Evolutionary conservation across 768 basidiomycete species (phyloP), one percentile per base, ranked within the genome.

Genomic region (Boletus reticuloceps): DNA sequence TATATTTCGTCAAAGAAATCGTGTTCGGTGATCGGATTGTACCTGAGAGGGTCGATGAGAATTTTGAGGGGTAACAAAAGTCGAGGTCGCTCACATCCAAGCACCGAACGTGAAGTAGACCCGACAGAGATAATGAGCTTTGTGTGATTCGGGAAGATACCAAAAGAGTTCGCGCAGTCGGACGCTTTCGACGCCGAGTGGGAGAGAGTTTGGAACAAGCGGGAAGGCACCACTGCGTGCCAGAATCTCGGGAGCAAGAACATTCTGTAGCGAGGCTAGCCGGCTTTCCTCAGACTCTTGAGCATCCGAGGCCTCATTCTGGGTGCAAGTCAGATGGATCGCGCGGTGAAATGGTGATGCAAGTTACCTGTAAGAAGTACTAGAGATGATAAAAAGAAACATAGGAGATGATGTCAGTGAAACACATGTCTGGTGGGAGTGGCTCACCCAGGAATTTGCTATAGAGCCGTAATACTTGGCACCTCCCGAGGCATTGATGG

Each of bases 401-500:
- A 25, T 25, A 25, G 25, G 25, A 25, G 53, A 50, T 56, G 22
- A 19, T 12, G 54, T 55, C 25, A 57, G 19, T 55, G 50, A 55
- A 40, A 42, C 32, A 32, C 25, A 40, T 32, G 31, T 20, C 14
- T n/a, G 46, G 39, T 14, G 46, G 20, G 7, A 8, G 47, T 0
- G 31, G 12, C 62, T 56, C 64, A 89, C 89, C 82, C 82, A 89
- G 13, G 89, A 90, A 59, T 84, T 89, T 20, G 89, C 89, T 22
- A 79, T 87, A 32, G 85, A 84, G 12, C 89, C 88, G 59, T 80
- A 89, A 64, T 88, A 91, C 64, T 86, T 90, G 22, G 88, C 81
- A 43, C 84, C 81, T 8, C 89, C 89, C 1, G 85, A 82, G 20
- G 85, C 72, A 45, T 78, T 85, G 60, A 91, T 87, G 12, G 85